Conservation (phyloP, 1,139 yeast species). For the Geotrichum macrosporum region DNA sequence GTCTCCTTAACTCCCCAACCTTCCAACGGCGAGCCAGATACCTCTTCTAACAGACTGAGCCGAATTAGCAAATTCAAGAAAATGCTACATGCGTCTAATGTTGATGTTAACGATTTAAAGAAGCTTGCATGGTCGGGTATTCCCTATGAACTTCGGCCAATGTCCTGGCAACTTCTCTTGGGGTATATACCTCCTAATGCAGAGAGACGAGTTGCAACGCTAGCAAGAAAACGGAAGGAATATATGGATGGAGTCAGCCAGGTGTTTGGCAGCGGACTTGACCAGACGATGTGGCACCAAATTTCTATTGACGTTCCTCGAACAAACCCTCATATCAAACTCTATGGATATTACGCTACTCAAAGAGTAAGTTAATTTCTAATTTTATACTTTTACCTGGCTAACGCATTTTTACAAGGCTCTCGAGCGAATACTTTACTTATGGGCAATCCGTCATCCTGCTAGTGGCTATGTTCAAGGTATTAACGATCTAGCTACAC, state of each 20-base stretch:
- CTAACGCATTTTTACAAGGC: constrained; percentile 33
- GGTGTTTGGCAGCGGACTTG: constrained; percentile 57
- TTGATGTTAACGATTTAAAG: constrained; percentile 64
- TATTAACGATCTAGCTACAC: constrained; percentile 89
- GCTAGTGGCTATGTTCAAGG: constrained; percentile 99
- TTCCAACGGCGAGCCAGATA: constrained; percentile 42
- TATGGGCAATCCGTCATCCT: constrained; percentile 98
- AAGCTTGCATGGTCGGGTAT: constrained; percentile 92
- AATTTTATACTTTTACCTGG: constrained; percentile 25
- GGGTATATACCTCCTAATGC: constrained; percentile 89
- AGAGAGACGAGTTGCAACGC: constrained; percentile 63
- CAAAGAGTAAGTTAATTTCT: constrained; percentile 44
- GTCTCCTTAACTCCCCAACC: constrained; percentile 11
- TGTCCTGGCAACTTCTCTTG: constrained; percentile 81
- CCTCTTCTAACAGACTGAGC: constrained; percentile 54
- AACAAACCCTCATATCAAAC: constrained; percentile 78
- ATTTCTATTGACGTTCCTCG: constrained; percentile 92
- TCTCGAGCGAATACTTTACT: constrained; percentile 71
- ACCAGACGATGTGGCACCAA: constrained; percentile 89
- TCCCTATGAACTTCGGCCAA: constrained; percentile 74
- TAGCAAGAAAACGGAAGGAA: constrained; percentile 79
- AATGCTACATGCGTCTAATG: constrained; percentile 56
- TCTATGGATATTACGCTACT: constrained; percentile 65
- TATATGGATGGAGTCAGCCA: constrained; percentile 67
- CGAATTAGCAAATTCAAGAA: constrained; percentile 65